Evolutionary conservation across 2,329 filamentous ascomycete genomes (phyloP).

Genomic region (Calonectria honghensis): DNA sequence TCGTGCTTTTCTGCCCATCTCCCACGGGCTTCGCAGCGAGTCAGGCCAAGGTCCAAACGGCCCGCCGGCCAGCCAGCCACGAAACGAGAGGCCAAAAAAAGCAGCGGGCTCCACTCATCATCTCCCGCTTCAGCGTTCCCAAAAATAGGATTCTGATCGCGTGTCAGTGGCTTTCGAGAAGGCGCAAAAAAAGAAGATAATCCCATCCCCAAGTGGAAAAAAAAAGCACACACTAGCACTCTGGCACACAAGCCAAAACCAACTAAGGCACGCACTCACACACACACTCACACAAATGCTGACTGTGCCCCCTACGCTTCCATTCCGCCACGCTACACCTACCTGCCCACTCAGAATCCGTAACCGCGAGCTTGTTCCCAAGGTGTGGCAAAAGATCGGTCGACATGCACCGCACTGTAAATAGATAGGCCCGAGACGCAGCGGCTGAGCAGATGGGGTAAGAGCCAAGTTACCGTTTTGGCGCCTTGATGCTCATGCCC

Average conservation of each 20-base stretch:
- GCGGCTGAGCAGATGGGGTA: background rate
- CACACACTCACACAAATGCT: background rate
- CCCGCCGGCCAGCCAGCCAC: constrained; percentile 5
- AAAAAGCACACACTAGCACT: background rate
- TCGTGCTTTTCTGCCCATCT: background rate
- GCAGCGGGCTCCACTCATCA: constrained; percentile 40
- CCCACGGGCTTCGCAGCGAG: constrained; percentile 4
- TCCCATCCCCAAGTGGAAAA: background rate
- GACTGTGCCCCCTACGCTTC: constrained; percentile 11
- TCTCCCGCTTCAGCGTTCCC: constrained; percentile 30
- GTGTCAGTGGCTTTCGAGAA: constrained; percentile 41
- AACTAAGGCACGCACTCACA: background rate
- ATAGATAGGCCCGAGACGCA: background rate
- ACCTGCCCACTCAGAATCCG: background rate
- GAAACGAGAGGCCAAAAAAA: background rate
- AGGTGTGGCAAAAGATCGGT: background rate
- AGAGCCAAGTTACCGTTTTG: background rate
- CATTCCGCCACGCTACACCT: background rate
- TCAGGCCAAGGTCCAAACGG: constrained; percentile 4
- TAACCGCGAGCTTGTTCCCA: background rate
- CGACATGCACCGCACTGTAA: background rate
- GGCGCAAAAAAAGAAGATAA: background rate
- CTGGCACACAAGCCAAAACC: background rate
- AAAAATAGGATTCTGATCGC: constrained; percentile 55
- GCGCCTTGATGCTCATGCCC: background rate